Evolutionary conservation across 2,329 filamentous ascomycete genomes (phyloP), one percentile per base, ranked within the genome.

Genomic region (Fusarium dimerum): DNA sequence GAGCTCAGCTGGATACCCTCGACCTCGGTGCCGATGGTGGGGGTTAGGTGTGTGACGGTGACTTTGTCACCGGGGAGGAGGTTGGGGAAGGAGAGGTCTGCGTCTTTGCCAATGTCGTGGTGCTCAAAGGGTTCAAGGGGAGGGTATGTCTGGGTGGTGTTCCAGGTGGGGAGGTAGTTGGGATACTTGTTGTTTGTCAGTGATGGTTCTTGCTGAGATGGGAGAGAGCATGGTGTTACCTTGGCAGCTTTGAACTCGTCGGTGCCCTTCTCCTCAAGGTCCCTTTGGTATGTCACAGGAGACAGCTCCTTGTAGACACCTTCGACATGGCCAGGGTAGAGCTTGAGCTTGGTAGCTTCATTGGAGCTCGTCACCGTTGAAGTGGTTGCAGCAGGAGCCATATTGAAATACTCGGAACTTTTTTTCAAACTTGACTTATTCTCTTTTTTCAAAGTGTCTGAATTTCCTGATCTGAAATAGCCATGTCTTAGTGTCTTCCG

Each of bases 31-130:
- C 89, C 89, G 59, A 89, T 92, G 43, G 82, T 85, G 1, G 88
- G 87, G 1, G 88, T 91, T 38, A 92, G 72, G 18, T 92, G 77
- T 11, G 74, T 78, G 40, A 85, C 72, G 32, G 78, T 71, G 8
- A 73, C 75, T 10, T 15, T 36, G n/a, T 72, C 73, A 38, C 74
- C 68, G 3, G 78, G 75, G 2, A 93, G 75, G 2, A 93, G 81
- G 57, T 92, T 88, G 1, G 84, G 80, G 64, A 87, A 91, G 2
- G 76, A 73, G 2, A 82, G 75, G 66, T 92, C 87, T 43, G 89
- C 89, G 61, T 91, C 86, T 63, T 86, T 86, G 61, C 89, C 89
- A 63, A 88, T 88, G 50, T 93, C 89, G 57, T 83, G 81, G 67
- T 91, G 87, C 66, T 87, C 79, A 62, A 91, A 92, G 1, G 80